Evolutionary conservation across 2,329 filamentous ascomycete genomes (phyloP).

Genomic region (Hypocreales sp.): DNA sequence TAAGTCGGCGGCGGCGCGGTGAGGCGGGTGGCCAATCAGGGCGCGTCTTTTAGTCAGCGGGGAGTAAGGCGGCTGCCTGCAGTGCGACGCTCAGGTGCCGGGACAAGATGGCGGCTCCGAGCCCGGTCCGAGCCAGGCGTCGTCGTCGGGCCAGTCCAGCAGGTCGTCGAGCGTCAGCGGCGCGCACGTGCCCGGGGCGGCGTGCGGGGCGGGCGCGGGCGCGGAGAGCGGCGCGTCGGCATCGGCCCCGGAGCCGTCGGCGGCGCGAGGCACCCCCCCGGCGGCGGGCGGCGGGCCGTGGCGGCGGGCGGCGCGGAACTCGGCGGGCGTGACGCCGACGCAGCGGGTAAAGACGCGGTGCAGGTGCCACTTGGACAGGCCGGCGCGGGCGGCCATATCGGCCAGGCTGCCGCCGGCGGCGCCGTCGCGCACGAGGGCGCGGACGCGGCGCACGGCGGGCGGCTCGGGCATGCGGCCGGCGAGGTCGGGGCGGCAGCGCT

Average conservation of each 20-base stretch:
- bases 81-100: no score
- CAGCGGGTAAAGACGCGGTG: slow-evolving; percentile 42
- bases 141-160: slow-evolving; percentile 6
- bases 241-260: no score
- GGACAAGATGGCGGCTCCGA: no score
- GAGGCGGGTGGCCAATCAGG: slow-evolving; percentile 12
- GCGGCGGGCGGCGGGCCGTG: no score
- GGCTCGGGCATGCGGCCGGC: slow-evolving; percentile 25
- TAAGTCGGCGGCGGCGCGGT: no score
- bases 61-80: no score
- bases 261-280: no score
- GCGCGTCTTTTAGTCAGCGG: slow-evolving; percentile 16
- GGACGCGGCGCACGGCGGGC: slow-evolving; percentile 24
- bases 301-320: no score
- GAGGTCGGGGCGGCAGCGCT: slow-evolving; percentile 33
- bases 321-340: slow-evolving; percentile 29
- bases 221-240: no score
- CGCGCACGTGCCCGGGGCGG: no score
- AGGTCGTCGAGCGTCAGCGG: slow-evolving; percentile 9
- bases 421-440: slow-evolving; percentile 12
- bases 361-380: slow-evolving; percentile 41
- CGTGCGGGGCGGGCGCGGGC: no score
- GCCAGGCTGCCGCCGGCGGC: slow-evolving; percentile 17
- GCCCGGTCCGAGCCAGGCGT: not conserved
- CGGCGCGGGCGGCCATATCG: slow-evolving; percentile 31